Percentiles rank a stretch among this genome's conserved stretches.
Evolutionary conservation across 2,329 filamentous ascomycete genomes (phyloP).

Genomic region (Sporothrix pallida): DNA sequence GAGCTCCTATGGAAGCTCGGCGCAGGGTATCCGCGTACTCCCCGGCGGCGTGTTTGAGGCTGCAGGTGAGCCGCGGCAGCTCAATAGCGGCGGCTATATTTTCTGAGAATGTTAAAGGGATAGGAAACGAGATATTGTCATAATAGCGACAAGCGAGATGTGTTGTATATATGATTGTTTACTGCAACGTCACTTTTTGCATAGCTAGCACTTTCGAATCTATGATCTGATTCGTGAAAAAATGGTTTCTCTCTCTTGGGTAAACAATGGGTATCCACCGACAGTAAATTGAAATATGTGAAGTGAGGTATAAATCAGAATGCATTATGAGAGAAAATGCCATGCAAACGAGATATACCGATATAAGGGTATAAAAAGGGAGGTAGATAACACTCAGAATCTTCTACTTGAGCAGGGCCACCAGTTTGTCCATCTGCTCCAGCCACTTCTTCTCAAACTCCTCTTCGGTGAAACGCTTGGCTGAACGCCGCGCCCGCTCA

Average conservation of each 20-base stretch:
- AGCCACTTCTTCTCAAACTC: slow-evolving; percentile 84
- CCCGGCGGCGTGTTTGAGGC: slow-evolving; percentile 75
- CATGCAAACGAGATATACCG: background rate
- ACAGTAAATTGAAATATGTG: background rate
- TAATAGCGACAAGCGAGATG: background rate
- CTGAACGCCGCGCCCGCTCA: slow-evolving; percentile 74
- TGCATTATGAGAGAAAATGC: background rate
- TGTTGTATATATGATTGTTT: background rate
- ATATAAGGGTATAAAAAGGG: background rate
- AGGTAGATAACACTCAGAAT: background rate
- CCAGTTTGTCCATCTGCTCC: slow-evolving; percentile 72
- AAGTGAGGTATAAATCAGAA: background rate
- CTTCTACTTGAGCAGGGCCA: slow-evolving; percentile 48
- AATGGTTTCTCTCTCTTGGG: background rate
- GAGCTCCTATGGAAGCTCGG: slow-evolving; percentile 65
- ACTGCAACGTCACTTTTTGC: background rate
- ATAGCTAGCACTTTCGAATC: slow-evolving; percentile 1
- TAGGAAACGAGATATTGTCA: background rate
- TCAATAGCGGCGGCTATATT: slow-evolving; percentile 70
- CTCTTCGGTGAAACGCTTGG: slow-evolving; percentile 84
- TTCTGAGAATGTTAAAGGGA: slow-evolving; percentile 44
- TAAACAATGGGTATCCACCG: slow-evolving; percentile 32
- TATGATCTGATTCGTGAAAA: background rate
- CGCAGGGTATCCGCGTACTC: slow-evolving; percentile 72
- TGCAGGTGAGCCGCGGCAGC: slow-evolving; percentile 80